These are phyloP conservation scores for Hebeloma cylindrosporum DNA, from an alignment of 768 basidiomycete genomes.

Conservation along the genomic window DNA sequence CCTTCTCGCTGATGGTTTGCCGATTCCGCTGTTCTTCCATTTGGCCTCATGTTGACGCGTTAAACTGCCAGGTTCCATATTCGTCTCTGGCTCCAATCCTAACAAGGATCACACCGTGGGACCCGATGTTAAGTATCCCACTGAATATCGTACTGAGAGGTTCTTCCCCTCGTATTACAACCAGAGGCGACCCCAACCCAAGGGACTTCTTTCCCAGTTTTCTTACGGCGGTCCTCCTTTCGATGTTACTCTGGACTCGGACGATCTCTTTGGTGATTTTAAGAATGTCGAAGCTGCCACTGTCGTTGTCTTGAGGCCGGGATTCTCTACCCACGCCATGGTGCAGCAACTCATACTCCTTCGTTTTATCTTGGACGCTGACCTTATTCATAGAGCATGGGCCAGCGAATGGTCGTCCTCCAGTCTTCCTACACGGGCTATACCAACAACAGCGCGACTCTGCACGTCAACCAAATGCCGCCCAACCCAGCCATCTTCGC, in stretches of 20 bases:
- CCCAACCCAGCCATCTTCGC: constrained; percentile 72
- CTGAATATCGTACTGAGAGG: constrained; percentile 71
- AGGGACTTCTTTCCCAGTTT: constrained; percentile 52
- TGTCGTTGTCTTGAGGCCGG: constrained; percentile 59
- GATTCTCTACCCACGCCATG: constrained; percentile 78
- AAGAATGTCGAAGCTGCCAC: constrained; percentile 48
- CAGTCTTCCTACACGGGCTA: constrained; percentile 57
- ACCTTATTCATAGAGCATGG: constrained; percentile 55
- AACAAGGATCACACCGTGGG: constrained; percentile 62
- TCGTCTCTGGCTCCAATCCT: constrained; percentile 81
- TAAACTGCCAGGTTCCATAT: constrained; percentile 49
- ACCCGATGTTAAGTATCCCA: constrained; percentile 53
- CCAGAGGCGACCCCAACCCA: constrained; percentile 55
- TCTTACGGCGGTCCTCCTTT: constrained; percentile 80
- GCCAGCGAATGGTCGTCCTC: constrained; percentile 70
- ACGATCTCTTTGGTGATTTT: constrained; percentile 51
- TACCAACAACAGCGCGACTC: constrained; percentile 47
- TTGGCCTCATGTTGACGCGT: background rate
- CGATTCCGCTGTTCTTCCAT: background rate
- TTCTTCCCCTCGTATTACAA: constrained; percentile 77
- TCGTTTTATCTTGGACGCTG: background rate
- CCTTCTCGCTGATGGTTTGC: constrained; percentile 58
- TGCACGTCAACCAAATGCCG: constrained; percentile 72
- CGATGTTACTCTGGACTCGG: constrained; percentile 53
- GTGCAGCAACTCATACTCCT: constrained; percentile 41